Evolutionary conservation across 768 basidiomycete genomes (phyloP), one percentile per base, ranked within the genome.

Genomic region (Ramaria sp.): DNA sequence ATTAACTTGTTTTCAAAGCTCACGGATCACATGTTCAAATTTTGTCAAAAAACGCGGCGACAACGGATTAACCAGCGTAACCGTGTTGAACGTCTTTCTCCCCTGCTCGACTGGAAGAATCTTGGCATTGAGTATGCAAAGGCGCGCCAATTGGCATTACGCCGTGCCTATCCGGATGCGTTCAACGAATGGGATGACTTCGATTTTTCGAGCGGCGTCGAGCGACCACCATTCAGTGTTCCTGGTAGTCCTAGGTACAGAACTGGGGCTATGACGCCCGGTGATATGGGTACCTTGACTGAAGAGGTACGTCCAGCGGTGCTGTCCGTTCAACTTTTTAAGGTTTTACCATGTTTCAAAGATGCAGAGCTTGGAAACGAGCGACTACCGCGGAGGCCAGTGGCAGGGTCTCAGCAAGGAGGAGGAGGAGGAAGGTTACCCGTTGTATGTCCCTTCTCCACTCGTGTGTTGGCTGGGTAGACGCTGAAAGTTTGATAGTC

Each of bases 61-160:
- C 96, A 98, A 70, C 81, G 96, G 50, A 98, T 98, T 71, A 98
- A 99, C 72, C 96, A 98, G 73, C 87, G 96, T 33, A 99, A 98
- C 73, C 83, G 96, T 43, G 95, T 97, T 54, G 96, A 99, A 68
- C 82, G 96, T 27, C 77, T 99, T 17, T 86, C 83, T 51, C 95
- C 95, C 15, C 70, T 99, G 57, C 75, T 99, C 59, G 96, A 99
- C 69, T 98, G 96, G 96, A 99, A 99, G 75, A 91, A 91, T 66
- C 75, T 99, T 31, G 96, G 96, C 1, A 80, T 98, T 60, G 96
- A 99, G 70, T 99, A 99, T 70, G 84, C 86, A 69, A 99, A 97
- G 75, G 88, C 91, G 24, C 75, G 96, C 42, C 93, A 95, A 71
- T 74, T 97, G 52, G 91, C 91, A 17, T 75, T 99, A 59, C 75